Evolutionary conservation across 1,284 basidiomycete species (phyloP).

Genomic region (Cystobasidium slooffiae): DNA sequence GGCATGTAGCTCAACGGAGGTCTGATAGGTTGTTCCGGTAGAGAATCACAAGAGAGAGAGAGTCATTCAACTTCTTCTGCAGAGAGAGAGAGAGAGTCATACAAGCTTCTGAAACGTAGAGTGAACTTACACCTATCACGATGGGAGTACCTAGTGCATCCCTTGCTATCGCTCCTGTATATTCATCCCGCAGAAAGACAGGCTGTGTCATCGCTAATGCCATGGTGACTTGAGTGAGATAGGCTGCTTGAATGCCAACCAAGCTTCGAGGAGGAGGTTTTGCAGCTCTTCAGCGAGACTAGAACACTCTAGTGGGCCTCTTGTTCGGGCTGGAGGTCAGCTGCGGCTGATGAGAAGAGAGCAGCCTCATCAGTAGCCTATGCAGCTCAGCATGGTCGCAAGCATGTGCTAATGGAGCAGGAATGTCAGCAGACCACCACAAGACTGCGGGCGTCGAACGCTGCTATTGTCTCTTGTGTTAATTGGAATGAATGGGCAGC

Average conservation of each 20-base stretch:
- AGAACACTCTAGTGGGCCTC: too few relatives aligned
- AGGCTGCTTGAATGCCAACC: not conserved
- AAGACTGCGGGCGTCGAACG: too few relatives aligned
- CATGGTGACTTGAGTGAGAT: not conserved
- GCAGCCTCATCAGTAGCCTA: too few relatives aligned
- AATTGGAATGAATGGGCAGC: too few relatives aligned
- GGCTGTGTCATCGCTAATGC: constrained; percentile 1
- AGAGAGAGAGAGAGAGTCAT: too few relatives aligned
- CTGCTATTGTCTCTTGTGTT: too few relatives aligned
- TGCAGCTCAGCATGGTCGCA: too few relatives aligned
- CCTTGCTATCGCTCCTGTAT: constrained; percentile 7
- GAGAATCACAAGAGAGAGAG: not conserved
- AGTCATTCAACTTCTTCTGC: not conserved
- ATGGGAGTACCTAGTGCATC: constrained; percentile 12
- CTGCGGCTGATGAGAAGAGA: too few relatives aligned
- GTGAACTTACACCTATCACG: constrained; percentile 5
- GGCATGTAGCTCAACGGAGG: constrained; percentile 1
- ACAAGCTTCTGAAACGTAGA: not conserved
- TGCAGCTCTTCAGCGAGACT: too few relatives aligned
- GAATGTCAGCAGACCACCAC: too few relatives aligned
- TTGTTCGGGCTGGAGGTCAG: too few relatives aligned
- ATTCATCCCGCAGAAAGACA: constrained; percentile 28
- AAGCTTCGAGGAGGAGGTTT: not conserved
- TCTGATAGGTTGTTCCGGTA: not conserved
- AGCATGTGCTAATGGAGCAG: too few relatives aligned